Conservation (phyloP, 1,139 yeast species). For the Candida gigantensis region DNA sequence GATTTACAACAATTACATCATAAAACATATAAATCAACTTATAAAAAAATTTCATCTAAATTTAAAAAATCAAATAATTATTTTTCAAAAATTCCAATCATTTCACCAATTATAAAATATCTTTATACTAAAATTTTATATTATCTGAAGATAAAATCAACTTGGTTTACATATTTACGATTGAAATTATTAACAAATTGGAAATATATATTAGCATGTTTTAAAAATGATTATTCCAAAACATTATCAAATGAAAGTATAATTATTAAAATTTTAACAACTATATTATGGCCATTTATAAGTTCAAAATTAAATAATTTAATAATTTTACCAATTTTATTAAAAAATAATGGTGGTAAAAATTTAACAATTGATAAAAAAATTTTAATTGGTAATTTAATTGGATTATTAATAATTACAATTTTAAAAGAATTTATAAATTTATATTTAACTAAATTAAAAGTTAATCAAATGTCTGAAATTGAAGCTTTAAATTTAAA, state of each 20-base stretch:
- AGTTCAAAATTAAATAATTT: conserved; percentile 21
- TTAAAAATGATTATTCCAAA: conserved; percentile 37
- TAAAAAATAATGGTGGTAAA: conserved; percentile 1
- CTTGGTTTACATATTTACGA: conserved; percentile 15
- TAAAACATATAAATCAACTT: conserved; percentile 1
- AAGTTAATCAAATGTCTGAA: conserved; percentile 25
- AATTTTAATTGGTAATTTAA: conserved; percentile 32
- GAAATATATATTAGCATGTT: conserved; percentile 33
- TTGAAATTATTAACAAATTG: conserved; percentile 17
- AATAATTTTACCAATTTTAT: not conserved
- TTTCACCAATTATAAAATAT: conserved; percentile 12
- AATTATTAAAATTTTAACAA: conserved; percentile 32
- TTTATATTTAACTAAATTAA: conserved; percentile 30
- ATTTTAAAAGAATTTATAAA: conserved; percentile 35
- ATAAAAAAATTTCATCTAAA: not conserved
- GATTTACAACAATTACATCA: conserved; percentile 4
- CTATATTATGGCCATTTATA: conserved; percentile 43
- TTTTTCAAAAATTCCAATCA: conserved; percentile 2
- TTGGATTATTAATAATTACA: conserved; percentile 36
- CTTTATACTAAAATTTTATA: conserved; percentile 14
- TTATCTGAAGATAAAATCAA: conserved; percentile 12
- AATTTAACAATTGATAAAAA: conserved; percentile 25
- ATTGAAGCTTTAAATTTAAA: conserved; percentile 18
- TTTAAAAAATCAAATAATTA: not conserved
- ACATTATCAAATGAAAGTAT: conserved; percentile 26